Percentiles rank a stretch among this genome's conserved stretches.
Evolutionary conservation across 768 basidiomycete species (phyloP).

Genomic region (Leccinum aurantiacum): DNA sequence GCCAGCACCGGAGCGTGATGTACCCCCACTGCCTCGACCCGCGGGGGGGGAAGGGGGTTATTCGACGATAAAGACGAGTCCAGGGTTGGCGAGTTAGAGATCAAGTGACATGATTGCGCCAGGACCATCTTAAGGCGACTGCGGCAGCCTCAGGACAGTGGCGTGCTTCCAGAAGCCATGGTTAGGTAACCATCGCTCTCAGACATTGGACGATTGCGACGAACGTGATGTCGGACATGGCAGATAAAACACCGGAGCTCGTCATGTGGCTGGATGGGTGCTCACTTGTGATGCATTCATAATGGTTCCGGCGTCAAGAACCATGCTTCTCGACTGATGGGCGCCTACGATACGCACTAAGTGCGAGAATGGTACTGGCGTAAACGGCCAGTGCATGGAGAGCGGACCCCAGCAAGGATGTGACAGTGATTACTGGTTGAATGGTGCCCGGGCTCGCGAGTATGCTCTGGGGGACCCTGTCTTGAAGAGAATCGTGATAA

Average conservation of each 20-base stretch:
- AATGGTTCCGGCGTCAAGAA: background rate
- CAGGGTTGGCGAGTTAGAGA: background rate
- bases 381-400: background rate
- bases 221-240: background rate
- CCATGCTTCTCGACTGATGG: background rate
- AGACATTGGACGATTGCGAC: background rate
- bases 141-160: background rate
- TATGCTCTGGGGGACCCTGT: too few species aligned
- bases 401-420: background rate
- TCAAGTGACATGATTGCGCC: background rate
- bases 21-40: too few species aligned
- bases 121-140: background rate
- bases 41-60: background rate
- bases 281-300: background rate
- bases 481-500: too few species aligned
- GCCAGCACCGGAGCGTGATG: too few species aligned
- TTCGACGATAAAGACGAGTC: background rate
- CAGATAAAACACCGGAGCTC: background rate
- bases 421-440: too few species aligned
- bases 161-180: background rate
- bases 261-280: background rate
- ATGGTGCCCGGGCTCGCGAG: too few species aligned
- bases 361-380: background rate
- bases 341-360: background rate
- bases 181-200: background rate